Conservation (phyloP, 768 basidiomycete genomes). For the Suillus lakei region DNA sequence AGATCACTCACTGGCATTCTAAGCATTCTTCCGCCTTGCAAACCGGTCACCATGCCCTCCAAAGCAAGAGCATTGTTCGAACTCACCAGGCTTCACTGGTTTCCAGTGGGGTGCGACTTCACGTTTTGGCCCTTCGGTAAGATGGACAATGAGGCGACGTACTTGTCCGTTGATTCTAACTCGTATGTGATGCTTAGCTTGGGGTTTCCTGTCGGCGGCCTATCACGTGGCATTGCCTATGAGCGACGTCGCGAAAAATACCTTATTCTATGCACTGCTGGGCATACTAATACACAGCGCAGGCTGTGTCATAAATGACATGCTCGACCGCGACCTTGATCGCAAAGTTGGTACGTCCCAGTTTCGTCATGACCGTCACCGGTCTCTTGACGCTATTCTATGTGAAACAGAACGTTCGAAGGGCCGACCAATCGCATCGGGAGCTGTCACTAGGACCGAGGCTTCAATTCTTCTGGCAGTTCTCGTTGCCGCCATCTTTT, state of each 20-base stretch:
- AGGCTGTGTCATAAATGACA: constrained; percentile 59
- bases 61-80: background rate
- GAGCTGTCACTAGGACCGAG: background rate
- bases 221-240: no score
- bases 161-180: background rate
- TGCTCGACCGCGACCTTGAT: constrained; percentile 55
- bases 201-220: background rate
- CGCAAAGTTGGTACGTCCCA: constrained; percentile 50
- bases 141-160: background rate
- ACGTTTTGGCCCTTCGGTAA: no score
- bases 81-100: background rate
- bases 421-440: background rate
- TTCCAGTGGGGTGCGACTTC: background rate
- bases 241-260: background rate
- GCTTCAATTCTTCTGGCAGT: background rate
- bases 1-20: background rate
- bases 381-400: constrained; percentile 2
- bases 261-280: background rate
- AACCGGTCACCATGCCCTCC: background rate
- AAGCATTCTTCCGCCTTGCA: background rate
- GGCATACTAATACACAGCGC: constrained; percentile 41
- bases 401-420: background rate
- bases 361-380: background rate
- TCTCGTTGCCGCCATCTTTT: background rate
- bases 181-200: background rate